Conservation (phyloP, 331 rosid species). For the Saraca asoca region DNA sequence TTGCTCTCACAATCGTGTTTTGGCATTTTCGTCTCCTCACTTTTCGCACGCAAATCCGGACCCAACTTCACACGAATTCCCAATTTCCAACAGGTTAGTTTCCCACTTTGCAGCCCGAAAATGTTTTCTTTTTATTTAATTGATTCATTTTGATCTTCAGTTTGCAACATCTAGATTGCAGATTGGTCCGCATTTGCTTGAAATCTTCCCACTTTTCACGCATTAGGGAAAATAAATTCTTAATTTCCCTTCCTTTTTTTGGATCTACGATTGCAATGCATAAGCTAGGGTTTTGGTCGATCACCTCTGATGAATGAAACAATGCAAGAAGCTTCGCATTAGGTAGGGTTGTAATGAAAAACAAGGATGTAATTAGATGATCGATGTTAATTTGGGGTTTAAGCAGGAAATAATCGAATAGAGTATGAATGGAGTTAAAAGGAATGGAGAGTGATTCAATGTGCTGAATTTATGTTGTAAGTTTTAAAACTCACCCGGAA, state of each 20-base stretch:
- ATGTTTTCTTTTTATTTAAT: not conserved
- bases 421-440: not conserved
- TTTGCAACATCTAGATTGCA: not conserved
- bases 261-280: constrained; percentile 31
- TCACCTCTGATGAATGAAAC: not conserved
- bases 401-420: not conserved
- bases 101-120: not conserved
- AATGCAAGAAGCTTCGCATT: not conserved
- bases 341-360: not conserved
- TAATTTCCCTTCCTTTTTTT: constrained; percentile 11
- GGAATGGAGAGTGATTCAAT: not conserved
- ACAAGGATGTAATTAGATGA: not conserved
- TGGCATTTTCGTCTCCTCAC: not conserved
- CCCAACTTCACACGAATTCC: constrained; percentile 7
- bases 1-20: not conserved
- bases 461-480: not conserved
- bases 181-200: constrained; percentile 33
- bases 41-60: not conserved
- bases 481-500: not conserved
- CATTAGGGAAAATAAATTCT: not conserved
- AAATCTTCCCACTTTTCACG: constrained; percentile 8
- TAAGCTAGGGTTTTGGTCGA: not conserved
- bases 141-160: not conserved
- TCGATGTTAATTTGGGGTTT: not conserved
- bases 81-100: constrained; percentile 25